Evolutionary conservation across 257 asterid genomes (phyloP), one percentile per base, ranked within the genome.

Genomic region (Solanum acaule): DNA sequence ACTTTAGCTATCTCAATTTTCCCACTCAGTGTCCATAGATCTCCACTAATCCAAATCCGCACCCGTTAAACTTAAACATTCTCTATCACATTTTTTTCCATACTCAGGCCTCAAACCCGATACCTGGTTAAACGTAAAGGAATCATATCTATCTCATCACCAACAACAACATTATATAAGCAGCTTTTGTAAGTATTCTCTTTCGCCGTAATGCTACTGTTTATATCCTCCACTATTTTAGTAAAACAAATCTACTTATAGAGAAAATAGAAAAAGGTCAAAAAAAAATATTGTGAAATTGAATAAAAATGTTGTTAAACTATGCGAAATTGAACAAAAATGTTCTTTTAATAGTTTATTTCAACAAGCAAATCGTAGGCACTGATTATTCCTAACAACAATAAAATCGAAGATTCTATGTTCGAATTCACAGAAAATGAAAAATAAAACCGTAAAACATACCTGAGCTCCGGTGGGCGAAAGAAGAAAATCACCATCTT

Each of bases 391-490:
- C 46, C 46, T 42, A 42, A 42, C 46, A 42, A 3, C 14, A 40
- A 15, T 6, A 52, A 52, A 61, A 8, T 10, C 38, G 38, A 70
- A 70, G 40, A 71, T 31, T 9, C 34, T 31, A 71, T 72, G 79
- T 72, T 18, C 6, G 44, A 31, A 33, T 72, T 31, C 44, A 8
- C n/a, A 3, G 6, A 71, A 79, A 6, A 29, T 13, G 56, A 4
- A 44, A 44, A 14, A 10, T 15, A 34, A 46, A 5, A 46, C 5
- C 18, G 59, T 46, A 46, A 22, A 49, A 20, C 6, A 10, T 10
- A 49, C 98, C 96, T 89, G 93, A 86, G 90, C 56, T 88, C 94
- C 95, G 73, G 89, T 40, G n/a, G 95, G 89, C 52, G 96, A 90
- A 22, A 95, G 91, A 52, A 95, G 91, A 90, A 91, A 94, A 79